These are phyloP conservation scores for Termitomyces sp. DNA, from an alignment of 768 basidiomycete genomes.

Conservation along the genomic window DNA sequence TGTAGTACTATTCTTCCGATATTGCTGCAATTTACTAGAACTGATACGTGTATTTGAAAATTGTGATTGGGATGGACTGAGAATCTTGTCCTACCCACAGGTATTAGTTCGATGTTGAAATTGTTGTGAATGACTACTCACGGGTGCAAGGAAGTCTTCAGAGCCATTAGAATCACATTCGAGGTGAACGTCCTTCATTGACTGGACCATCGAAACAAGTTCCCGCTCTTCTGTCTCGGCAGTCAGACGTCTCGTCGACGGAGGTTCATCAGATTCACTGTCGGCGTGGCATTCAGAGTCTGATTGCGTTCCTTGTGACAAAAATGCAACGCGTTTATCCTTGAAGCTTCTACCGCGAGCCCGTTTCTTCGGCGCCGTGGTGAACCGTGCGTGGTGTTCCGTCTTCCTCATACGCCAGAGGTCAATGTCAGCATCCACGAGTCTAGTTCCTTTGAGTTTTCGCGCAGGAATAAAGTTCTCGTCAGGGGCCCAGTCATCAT, in stretches of 20 bases:
- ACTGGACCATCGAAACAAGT: not conserved
- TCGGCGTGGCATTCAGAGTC: not conserved
- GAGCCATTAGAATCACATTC: no score
- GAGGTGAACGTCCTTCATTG: not conserved
- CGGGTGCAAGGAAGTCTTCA: not conserved
- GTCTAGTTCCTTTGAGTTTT: conserved; percentile 1
- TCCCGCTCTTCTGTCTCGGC: not conserved
- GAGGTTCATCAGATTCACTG: not conserved
- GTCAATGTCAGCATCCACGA: conserved; percentile 2
- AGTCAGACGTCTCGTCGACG: not conserved
- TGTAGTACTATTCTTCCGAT: not conserved
- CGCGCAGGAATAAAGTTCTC: not conserved
- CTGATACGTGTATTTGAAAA: not conserved
- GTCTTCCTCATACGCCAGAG: conserved; percentile 5
- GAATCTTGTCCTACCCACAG: not conserved
- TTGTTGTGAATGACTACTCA: not conserved
- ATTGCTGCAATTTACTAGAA: not conserved
- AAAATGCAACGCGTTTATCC: not conserved
- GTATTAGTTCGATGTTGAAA: not conserved
- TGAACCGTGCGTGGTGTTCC: not conserved
- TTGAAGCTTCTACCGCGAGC: not conserved
- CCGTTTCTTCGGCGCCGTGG: not conserved
- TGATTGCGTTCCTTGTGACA: not conserved
- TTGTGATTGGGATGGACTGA: not conserved
- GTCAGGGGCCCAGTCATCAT: conserved; percentile 4